phyloP scores from a whole-genome alignment of 352 stramenopile genomes.

The Globisporangium splendens region DNA sequence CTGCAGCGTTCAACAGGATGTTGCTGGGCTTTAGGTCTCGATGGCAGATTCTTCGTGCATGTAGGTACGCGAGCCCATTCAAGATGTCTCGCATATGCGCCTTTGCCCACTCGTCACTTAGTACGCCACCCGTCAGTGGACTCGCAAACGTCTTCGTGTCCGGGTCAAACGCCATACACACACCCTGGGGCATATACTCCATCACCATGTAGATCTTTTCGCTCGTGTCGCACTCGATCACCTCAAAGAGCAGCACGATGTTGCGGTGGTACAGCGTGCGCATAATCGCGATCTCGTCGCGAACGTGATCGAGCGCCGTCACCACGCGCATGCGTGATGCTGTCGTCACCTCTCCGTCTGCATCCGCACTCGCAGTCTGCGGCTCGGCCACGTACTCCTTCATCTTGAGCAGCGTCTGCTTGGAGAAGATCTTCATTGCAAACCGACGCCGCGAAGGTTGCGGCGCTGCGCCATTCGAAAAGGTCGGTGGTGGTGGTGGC shows the following conservation, averaged over 20 bases:
- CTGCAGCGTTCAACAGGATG: slow-evolving; percentile 73
- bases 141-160: slow-evolving; percentile 73
- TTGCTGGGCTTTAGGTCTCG: slow-evolving; percentile 91
- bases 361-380: not conserved
- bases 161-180: slow-evolving; percentile 78
- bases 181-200: slow-evolving; percentile 80
- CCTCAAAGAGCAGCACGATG: slow-evolving; percentile 88
- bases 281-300: slow-evolving; percentile 87
- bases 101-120: slow-evolving; percentile 64
- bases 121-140: slow-evolving; percentile 39
- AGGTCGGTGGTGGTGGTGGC: slow-evolving; percentile 7
- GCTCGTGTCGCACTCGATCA: slow-evolving; percentile 72
- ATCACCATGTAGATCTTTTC: slow-evolving; percentile 87
- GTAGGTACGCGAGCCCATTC: slow-evolving; percentile 77
- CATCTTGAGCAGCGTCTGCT: slow-evolving; percentile 63
- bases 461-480: slow-evolving; percentile 7
- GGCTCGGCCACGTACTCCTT: slow-evolving; percentile 69
- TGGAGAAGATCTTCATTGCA: slow-evolving; percentile 85
- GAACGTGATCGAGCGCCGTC: slow-evolving; percentile 77
- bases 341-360: not conserved
- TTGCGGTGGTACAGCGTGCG: slow-evolving; percentile 87
- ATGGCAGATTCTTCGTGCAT: slow-evolving; percentile 73
- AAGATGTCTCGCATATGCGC: slow-evolving; percentile 71
- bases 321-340: slow-evolving; percentile 58
- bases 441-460: slow-evolving; percentile 39